Evolutionary conservation across 2,329 filamentous ascomycete species (phyloP).

Genomic region (Clonostachys rhizophaga): DNA sequence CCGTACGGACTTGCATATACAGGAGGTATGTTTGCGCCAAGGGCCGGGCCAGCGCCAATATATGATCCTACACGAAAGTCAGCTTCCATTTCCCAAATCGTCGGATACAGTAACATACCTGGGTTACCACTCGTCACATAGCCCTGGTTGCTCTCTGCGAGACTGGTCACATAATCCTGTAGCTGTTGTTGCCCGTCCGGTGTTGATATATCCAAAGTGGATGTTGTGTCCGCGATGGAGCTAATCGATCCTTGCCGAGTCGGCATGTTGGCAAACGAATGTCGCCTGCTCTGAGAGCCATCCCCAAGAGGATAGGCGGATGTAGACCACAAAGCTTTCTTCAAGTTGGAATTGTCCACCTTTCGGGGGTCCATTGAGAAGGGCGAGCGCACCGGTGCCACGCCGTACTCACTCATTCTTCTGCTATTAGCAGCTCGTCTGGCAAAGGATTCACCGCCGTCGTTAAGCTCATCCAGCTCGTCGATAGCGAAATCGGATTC

Average conservation of each 20-base stretch:
- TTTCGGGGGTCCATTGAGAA: constrained; percentile 24
- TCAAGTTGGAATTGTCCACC: constrained; percentile 51
- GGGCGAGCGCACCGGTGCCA: background rate
- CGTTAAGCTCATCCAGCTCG: constrained; percentile 60
- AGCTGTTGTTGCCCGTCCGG: constrained; percentile 29
- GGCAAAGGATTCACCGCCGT: constrained; percentile 38
- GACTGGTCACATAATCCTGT: constrained; percentile 1
- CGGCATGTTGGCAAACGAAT: constrained; percentile 71
- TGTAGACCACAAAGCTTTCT: constrained; percentile 68
- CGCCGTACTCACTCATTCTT: constrained; percentile 17
- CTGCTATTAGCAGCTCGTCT: constrained; percentile 47
- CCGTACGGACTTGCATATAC: constrained; percentile 33
- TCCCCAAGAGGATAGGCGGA: constrained; percentile 62
- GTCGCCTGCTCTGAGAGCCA: constrained; percentile 68
- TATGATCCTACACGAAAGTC: constrained; percentile 5
- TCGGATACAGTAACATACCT: background rate
- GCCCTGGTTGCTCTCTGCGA: background rate
- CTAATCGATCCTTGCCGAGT: constrained; percentile 60
- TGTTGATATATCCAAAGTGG: constrained; percentile 37
- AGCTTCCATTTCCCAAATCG: background rate
- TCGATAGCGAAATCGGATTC: constrained; percentile 71
- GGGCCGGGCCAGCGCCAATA: constrained; percentile 8
- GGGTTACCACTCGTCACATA: background rate
- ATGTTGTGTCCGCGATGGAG: constrained; percentile 48
- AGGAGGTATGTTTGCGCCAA: constrained; percentile 11